Conservation (phyloP, 179 eudicot genomes). For the Pouteria campechiana region DNA sequence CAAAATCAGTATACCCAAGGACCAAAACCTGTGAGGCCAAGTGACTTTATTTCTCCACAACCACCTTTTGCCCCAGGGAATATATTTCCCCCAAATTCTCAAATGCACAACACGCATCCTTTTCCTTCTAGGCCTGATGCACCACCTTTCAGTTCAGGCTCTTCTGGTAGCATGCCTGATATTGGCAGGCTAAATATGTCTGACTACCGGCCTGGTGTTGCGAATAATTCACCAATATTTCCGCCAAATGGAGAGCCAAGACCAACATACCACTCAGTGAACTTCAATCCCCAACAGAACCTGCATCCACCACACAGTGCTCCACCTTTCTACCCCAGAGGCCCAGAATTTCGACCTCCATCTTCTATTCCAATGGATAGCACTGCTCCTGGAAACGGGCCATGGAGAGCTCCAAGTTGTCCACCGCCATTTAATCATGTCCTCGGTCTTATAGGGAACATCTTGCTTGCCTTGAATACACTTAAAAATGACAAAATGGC, state of each 20-base stretch:
- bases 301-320: constrained; percentile 19
- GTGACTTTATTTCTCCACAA: constrained; percentile 16
- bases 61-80: constrained; percentile 30
- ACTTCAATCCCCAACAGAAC: constrained; percentile 26
- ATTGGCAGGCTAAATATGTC: constrained; percentile 35
- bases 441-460: constrained; percentile 64
- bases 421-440: constrained; percentile 47
- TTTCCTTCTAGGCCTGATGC: constrained; percentile 30
- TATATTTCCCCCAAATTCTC: constrained; percentile 17
- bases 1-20: constrained; percentile 29
- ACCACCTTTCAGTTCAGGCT: constrained; percentile 20
- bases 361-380: constrained; percentile 12
- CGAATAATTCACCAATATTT: constrained; percentile 15
- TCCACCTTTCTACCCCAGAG: constrained; percentile 9
- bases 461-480: constrained; percentile 60
- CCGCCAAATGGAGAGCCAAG: constrained; percentile 31
- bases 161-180: constrained; percentile 30
- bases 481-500: constrained; percentile 57
- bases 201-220: constrained; percentile 28
- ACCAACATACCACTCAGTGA: no score
- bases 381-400: constrained; percentile 12
- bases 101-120: constrained; percentile 19
- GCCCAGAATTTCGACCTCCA: constrained; percentile 21
- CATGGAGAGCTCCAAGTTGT: constrained; percentile 30
- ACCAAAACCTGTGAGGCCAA: constrained; percentile 35